These are phyloP conservation scores for Fusarium aywerte DNA, from an alignment of 2,329 filamentous ascomycete species.

Conservation along the genomic window DNA sequence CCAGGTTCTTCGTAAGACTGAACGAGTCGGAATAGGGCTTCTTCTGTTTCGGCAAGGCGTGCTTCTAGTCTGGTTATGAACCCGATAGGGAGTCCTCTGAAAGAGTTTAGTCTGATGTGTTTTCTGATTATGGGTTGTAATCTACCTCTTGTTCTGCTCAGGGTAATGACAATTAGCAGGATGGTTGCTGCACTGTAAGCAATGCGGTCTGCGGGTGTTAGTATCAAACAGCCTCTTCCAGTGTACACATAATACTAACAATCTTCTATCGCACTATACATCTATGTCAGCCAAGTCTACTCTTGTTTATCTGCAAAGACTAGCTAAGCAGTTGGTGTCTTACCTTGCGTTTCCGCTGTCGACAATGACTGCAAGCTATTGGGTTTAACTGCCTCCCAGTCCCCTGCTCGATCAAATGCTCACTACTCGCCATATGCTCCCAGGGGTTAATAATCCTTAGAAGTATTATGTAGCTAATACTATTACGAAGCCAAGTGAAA, in stretches of 20 bases:
- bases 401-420: conserved; percentile 4
- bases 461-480: neutral
- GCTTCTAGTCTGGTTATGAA: conserved; percentile 54
- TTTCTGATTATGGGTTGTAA: too few species aligned
- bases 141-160: conserved; percentile 49
- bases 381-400: conserved; percentile 41
- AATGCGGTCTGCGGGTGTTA: conserved; percentile 40
- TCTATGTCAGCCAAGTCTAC: neutral
- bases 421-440: conserved; percentile 34
- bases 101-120: neutral
- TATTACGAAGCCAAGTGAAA: neutral
- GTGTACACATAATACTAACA: conserved; percentile 37
- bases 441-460: conserved; percentile 2
- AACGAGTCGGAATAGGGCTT: conserved; percentile 44
- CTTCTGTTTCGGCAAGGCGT: conserved; percentile 50
- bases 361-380: conserved; percentile 50
- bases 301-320: too few species aligned
- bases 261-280: conserved; percentile 36
- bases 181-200: conserved; percentile 47
- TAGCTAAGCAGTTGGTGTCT: too few species aligned
- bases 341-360: conserved; percentile 50
- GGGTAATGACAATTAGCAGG: conserved; percentile 49
- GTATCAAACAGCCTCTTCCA: too few species aligned
- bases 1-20: conserved; percentile 13
- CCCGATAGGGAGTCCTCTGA: conserved; percentile 51